Evolutionary conservation across 2,329 filamentous ascomycete species (phyloP).

Genomic region (Dothistroma septosporum): DNA sequence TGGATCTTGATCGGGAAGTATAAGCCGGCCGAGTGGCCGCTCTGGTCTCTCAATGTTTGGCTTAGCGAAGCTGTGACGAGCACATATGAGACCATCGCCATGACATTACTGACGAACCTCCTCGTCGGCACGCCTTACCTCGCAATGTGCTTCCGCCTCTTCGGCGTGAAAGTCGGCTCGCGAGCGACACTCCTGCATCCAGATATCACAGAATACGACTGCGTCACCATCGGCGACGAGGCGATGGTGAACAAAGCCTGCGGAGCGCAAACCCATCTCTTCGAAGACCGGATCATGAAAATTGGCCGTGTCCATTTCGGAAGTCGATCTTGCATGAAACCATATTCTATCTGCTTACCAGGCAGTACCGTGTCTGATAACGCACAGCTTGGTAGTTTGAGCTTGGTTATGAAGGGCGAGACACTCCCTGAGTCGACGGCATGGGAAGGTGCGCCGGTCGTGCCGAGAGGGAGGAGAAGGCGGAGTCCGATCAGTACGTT

Average conservation of each 20-base stretch:
- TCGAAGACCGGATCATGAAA: conserved; percentile 29
- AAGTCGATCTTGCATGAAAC: conserved; percentile 18
- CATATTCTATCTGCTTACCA: conserved; percentile 24
- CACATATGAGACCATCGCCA: conserved; percentile 22
- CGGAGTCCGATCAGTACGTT: background rate
- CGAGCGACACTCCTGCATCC: conserved; percentile 19
- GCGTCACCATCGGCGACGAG: conserved; percentile 25
- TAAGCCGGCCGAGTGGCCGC: conserved; percentile 25
- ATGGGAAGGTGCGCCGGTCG: conserved; percentile 23
- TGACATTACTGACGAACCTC: conserved; percentile 17
- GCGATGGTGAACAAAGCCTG: conserved; percentile 20
- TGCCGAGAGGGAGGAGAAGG: conserved; percentile 12
- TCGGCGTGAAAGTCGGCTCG: conserved; percentile 24
- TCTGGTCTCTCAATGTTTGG: conserved; percentile 28
- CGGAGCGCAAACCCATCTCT: conserved; percentile 25
- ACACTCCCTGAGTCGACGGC: conserved; percentile 18
- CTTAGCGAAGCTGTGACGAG: conserved; percentile 23
- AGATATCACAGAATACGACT: conserved; percentile 26
- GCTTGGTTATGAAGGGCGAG: conserved; percentile 26
- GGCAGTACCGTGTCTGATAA: conserved; percentile 16
- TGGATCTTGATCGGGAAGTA: conserved; percentile 26
- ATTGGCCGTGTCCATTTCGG: conserved; percentile 21
- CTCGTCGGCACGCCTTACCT: conserved; percentile 25
- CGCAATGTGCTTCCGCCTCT: conserved; percentile 23
- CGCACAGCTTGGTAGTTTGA: conserved; percentile 23